phyloP scores from a whole-genome alignment of 257 asterid species.

The Mentha longifolia region DNA sequence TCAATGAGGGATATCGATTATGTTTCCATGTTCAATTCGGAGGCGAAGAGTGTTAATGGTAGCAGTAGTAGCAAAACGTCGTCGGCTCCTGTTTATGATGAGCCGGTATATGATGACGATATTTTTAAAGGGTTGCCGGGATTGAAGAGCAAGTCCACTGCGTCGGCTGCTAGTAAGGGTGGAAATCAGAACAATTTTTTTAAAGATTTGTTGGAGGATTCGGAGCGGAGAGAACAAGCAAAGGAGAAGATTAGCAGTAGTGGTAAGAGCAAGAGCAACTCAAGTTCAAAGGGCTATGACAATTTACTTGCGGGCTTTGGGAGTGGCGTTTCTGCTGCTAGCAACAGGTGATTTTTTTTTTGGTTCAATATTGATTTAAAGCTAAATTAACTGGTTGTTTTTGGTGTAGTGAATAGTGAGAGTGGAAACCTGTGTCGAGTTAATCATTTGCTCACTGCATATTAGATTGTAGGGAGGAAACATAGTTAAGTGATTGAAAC shows the following conservation, averaged over 20 bases:
- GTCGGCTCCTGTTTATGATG: slow-evolving; percentile 80
- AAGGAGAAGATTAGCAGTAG: slow-evolving; percentile 36
- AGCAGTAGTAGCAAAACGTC: slow-evolving; percentile 39
- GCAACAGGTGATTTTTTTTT: slow-evolving; percentile 51
- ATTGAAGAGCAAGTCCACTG: slow-evolving; percentile 66
- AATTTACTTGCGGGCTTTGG: slow-evolving; percentile 67
- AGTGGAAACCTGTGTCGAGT: background rate
- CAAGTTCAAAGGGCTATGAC: slow-evolving; percentile 54
- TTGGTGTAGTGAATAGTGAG: background rate
- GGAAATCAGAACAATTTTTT: slow-evolving; percentile 44
- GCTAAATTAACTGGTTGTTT: slow-evolving; percentile 15
- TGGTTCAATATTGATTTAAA: slow-evolving; percentile 1
- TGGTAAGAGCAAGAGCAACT: slow-evolving; percentile 50
- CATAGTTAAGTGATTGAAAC: slow-evolving; percentile 15
- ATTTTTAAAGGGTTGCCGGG: slow-evolving; percentile 91
- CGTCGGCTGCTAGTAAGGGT: slow-evolving; percentile 45
- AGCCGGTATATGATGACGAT: slow-evolving; percentile 96
- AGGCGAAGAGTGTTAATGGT: slow-evolving; percentile 31
- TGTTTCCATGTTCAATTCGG: slow-evolving; percentile 51
- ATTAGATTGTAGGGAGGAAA: slow-evolving; percentile 21
- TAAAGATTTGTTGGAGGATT: slow-evolving; percentile 67
- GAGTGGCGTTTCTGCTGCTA: slow-evolving; percentile 45
- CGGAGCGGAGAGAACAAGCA: slow-evolving; percentile 43
- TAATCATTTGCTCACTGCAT: slow-evolving; percentile 5
- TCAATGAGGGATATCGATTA: slow-evolving; percentile 65